Base-by-base conservation (phyloP, 2,329 filamentous ascomycete species). In the Rutstroemia sydowiana region DNA sequence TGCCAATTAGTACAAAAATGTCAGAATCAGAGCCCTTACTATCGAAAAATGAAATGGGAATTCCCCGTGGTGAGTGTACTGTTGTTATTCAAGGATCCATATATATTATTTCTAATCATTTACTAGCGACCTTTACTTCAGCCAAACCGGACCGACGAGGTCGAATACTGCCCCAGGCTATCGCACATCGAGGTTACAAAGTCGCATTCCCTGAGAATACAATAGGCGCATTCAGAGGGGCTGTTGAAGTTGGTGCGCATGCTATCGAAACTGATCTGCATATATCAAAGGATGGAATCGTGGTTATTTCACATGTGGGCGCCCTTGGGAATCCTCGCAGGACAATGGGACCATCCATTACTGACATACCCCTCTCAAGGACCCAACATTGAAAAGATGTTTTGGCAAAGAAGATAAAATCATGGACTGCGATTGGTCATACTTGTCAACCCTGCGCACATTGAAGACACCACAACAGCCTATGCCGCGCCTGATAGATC, bases 261-360 rank as follows among this genome's bases (percentile, higher is more conserved):
- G 92, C 86, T 0, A 73, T 97, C 26, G 92, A 97, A 71, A 95
- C 89, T 16, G 92, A 97, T 63, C 69, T 96, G 8, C 91, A 95
- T 66, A 70, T 96, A 31, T 84, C 88, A 13, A 81, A 77, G 55
- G 92, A 97, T 63, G 84, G 85, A 6, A 83, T 95, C 0, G 86
- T 95, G 0, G 88, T 97, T 9, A 71, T 97, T 37, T 88, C 85
- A 42, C 90, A 95, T 73, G 86, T 88, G 70, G 54, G n/a, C n/a
- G n/a, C n/a, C n/a, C n/a, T n/a, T n/a, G n/a, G n/a, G n/a, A n/a
- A n/a, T n/a, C n/a, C n/a, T n/a, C n/a, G n/a, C n/a, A n/a, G n/a
- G n/a, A n/a, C n/a, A n/a, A n/a, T n/a, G n/a, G n/a, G n/a, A n/a
- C n/a, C n/a, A n/a, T n/a, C n/a, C n/a, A n/a, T n/a, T n/a, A n/a